Percentiles rank a stretch among this genome's conserved stretches.
These are phyloP conservation scores for Mediolabrus comicus DNA, from an alignment of 108 stramenopile species.

Conservation along the genomic window DNA sequence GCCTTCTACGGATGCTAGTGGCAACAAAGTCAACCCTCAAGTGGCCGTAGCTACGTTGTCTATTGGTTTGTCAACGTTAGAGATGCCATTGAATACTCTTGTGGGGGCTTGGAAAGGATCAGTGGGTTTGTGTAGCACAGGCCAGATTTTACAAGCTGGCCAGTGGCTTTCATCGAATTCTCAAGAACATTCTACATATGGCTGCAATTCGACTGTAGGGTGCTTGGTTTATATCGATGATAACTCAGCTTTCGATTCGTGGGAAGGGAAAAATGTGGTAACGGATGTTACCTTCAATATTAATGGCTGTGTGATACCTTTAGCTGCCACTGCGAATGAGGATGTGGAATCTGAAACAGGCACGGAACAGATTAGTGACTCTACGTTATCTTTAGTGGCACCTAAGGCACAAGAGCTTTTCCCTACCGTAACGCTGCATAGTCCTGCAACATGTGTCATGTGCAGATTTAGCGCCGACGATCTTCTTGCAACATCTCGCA, in stretches of 20 bases:
- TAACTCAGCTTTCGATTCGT: slow-evolving; percentile 79
- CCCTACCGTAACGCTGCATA: slow-evolving; percentile 91
- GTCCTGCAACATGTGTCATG: slow-evolving; percentile 84
- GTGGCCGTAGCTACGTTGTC: slow-evolving; percentile 62
- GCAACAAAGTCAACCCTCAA: slow-evolving; percentile 1
- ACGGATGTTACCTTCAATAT: slow-evolving; percentile 90
- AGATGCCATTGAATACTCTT: slow-evolving; percentile 94
- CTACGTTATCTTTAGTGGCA: slow-evolving; percentile 67
- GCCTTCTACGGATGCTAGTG: slow-evolving; percentile 28
- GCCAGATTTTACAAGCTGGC: slow-evolving; percentile 82
- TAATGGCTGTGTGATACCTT: slow-evolving; percentile 60
- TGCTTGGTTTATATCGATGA: slow-evolving; percentile 93
- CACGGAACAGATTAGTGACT: slow-evolving; percentile 4
- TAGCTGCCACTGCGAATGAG: slow-evolving; percentile 5
- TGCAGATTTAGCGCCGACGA: slow-evolving; percentile 89
- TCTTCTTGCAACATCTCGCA: slow-evolving; percentile 59
- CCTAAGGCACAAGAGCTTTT: slow-evolving; percentile 90
- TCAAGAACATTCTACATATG: slow-evolving; percentile 56
- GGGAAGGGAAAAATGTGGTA: slow-evolving; percentile 88
- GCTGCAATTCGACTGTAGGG: slow-evolving; percentile 86
- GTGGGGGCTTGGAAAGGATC: slow-evolving; percentile 94
- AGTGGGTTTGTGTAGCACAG: slow-evolving; percentile 90
- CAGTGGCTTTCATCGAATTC: slow-evolving; percentile 78
- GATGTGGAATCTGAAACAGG: slow-evolving; percentile 7
- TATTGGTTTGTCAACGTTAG: slow-evolving; percentile 90